Evolutionary conservation across 768 basidiomycete species (phyloP), one percentile per base, ranked within the genome.

Genomic region (Agaricus subrufescens): DNA sequence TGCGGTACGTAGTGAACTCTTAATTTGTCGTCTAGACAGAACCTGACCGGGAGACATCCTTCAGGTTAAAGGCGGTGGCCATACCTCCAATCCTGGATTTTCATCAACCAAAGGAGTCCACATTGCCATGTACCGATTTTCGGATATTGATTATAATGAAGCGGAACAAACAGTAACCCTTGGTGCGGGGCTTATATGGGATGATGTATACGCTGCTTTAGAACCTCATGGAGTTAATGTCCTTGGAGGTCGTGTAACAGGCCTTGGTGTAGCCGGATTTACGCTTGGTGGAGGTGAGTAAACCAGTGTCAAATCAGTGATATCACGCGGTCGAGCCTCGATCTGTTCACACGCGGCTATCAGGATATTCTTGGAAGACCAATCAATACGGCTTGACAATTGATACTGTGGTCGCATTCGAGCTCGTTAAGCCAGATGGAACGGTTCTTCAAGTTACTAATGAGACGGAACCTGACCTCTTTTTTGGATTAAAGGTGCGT

Each of bases 361-460:
- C 15, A 76, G 85, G 86, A 3, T 87, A 84, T 61, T 86, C 86
- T 11, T 87, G 79, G 79, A 69, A 75, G 50, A 81, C 81, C 0
- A 85, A 86, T 57, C 81, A 85, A 54, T 71, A 78, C 57, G 85
- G 86, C 11, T 59, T 89, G 49, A 78, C 81, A 0, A 61, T 78
- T n/a, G 85, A 87, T 57, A 83, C 72, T 1, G 71, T 86, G 34
- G 67, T 68, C n/a, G 75, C 75, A 0, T 84, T 69, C 60, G 81
- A 86, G 58, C 69, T 87, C 1, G 84, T 84, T 0, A 69, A 80
- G 50, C 84, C 85, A 0, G 75, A 76, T 58, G 83, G 84, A 7
- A 71, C 68, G 0, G 65, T 81, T 1, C 63, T 66, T 0, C 67
- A 61, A 6, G 73, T 77, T 1, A 75, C 72, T 2, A 55, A 70